A percentile compares a stretch with the other conserved stretches of the same genome.
phyloP scores from a whole-genome alignment of 441 rosid species.

The Lagerstroemia fauriei region DNA sequence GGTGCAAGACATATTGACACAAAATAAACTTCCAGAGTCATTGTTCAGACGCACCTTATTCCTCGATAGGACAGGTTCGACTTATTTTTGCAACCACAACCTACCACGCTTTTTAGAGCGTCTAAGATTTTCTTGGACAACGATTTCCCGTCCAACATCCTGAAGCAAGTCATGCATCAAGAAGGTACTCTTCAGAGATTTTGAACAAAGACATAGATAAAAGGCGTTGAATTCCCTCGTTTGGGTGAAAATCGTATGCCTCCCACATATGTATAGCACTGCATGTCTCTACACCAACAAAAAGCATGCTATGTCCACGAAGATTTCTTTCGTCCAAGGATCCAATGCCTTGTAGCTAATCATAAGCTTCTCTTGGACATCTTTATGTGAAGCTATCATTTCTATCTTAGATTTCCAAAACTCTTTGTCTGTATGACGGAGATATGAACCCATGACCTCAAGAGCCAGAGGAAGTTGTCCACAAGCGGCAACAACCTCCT shows the following conservation, averaged over 20 bases:
- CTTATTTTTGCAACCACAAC: not conserved
- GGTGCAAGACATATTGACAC: too few species aligned
- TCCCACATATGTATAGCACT: constrained; percentile 22
- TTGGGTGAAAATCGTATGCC: not conserved
- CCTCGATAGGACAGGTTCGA: not conserved
- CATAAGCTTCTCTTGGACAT: not conserved
- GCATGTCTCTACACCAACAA: not conserved
- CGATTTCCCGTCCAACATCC: constrained; percentile 8
- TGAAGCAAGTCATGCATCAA: constrained; percentile 18
- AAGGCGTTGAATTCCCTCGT: not conserved
- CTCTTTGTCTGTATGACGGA: not conserved
- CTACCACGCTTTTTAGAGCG: not conserved
- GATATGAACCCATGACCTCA: constrained; percentile 9
- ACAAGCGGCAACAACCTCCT: not conserved
- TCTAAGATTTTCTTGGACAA: not conserved
- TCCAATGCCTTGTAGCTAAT: constrained; percentile 6
- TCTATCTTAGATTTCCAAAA: constrained; percentile 3
- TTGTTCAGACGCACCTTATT: not conserved
- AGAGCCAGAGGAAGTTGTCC: constrained; percentile 7
- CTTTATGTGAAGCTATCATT: not conserved
- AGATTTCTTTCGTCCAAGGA: not conserved
- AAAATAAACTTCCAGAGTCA: too few species aligned
- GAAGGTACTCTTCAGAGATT: not conserved
- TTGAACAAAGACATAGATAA: not conserved
- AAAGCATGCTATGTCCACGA: constrained; percentile 16